phyloP scores from a whole-genome alignment of 768 basidiomycete genomes.

The Tremella yokohamensis region DNA sequence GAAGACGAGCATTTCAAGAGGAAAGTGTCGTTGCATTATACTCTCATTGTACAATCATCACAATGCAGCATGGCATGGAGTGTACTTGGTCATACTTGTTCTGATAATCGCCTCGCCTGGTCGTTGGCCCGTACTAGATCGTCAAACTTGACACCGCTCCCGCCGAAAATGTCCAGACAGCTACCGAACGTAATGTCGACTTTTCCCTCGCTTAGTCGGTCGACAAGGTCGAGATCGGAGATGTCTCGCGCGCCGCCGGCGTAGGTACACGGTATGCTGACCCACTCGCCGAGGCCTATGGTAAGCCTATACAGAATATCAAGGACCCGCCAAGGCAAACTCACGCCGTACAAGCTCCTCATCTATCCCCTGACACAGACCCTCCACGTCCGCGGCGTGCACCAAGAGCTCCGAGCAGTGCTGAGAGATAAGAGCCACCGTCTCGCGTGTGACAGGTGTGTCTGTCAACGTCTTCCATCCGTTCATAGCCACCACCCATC shows the following conservation, averaged over 20 bases:
- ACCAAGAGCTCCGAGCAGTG: conserved; percentile 92
- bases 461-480: conserved; percentile 97
- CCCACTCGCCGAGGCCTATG: conserved; percentile 85
- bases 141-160: conserved; percentile 53
- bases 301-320: not conserved
- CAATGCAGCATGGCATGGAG: conserved; percentile 1
- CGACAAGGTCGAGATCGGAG: conserved; percentile 73
- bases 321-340: conserved; percentile 40
- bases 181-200: conserved; percentile 84
- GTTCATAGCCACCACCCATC: conserved; percentile 96
- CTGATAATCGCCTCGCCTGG: conserved; percentile 19
- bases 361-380: conserved; percentile 93
- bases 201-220: conserved; percentile 71
- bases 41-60: too few species aligned
- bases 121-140: conserved; percentile 53
- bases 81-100: too few species aligned
- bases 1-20: too few species aligned
- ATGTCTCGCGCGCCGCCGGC: conserved; percentile 90
- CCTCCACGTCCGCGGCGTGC: conserved; percentile 98
- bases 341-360: conserved; percentile 74
- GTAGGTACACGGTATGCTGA: conserved; percentile 85
- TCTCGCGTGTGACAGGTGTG: conserved; percentile 61
- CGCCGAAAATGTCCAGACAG: conserved; percentile 57
- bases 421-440: conserved; percentile 68
- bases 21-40: too few species aligned